phyloP scores from a whole-genome alignment of 345 rosid species.

The Crucihimalaya himalaica region DNA sequence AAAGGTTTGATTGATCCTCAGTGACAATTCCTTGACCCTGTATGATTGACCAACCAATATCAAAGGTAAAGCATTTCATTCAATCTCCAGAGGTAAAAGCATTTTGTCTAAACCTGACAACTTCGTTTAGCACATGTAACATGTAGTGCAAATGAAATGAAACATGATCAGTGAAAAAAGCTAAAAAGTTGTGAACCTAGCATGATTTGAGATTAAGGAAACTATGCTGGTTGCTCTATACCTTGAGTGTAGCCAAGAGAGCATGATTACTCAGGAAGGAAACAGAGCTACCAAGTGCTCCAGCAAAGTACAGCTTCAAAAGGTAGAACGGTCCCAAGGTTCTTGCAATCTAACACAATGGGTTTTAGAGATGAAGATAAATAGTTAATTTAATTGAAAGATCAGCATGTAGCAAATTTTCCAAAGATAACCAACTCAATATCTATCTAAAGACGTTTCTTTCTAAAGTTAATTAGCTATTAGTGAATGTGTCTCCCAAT shows the following conservation, averaged over 20 bases:
- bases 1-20: slow-evolving; percentile 49
- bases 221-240: slow-evolving; percentile 28
- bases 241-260: slow-evolving; percentile 54
- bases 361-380: slow-evolving; percentile 2
- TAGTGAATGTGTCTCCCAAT: background rate
- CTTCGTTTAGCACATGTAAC: background rate
- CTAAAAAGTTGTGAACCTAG: slow-evolving; percentile 15
- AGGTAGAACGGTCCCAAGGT: slow-evolving; percentile 60
- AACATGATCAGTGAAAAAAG: background rate
- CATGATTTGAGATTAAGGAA: background rate
- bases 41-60: slow-evolving; percentile 9
- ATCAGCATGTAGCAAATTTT: background rate
- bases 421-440: background rate
- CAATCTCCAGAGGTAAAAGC: no score
- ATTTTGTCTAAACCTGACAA: background rate
- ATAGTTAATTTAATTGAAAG: background rate
- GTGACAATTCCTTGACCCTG: slow-evolving; percentile 49
- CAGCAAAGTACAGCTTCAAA: slow-evolving; percentile 70
- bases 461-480: background rate
- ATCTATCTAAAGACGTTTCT: background rate
- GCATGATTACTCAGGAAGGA: slow-evolving; percentile 56
- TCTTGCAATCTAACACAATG: slow-evolving; percentile 55
- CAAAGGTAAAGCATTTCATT: background rate
- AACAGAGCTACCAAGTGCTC: slow-evolving; percentile 67
- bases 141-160: background rate